Evolutionary conservation across 208 protist species (phyloP), one percentile per base, ranked within the genome.

Genomic region (Wallacemonas sp.): DNA sequence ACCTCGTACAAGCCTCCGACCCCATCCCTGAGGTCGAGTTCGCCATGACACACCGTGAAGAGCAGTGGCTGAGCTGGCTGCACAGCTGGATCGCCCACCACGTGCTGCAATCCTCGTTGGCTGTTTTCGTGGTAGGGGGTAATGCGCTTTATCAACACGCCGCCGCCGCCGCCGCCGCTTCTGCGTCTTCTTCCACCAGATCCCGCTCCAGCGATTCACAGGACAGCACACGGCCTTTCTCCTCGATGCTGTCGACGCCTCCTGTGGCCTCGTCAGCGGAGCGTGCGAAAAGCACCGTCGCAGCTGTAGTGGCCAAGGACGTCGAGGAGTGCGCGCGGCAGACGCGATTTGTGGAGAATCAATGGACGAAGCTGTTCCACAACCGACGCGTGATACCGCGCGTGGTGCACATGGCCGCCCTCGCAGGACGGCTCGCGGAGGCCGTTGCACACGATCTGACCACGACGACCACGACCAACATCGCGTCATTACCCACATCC

Each of bases 1-100:
- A 90, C 38, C 66, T 93, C 14, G 65, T 88, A 31, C 90, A 93
- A 77, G 86, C 90, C 58, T 75, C 77, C 1, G 68, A 49, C 19
- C 75, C 84, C 2, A 63, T 88, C 26, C 78, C 80, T 0, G 86
- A 95, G 67, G 89, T 93, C 0, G 79, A 90, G 63, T 90, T 91
- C 61, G 83, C 77, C 19, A 58, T 80, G 17, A 76, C 70, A 26
- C 73, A 77, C 33, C 69, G 66, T 27, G 81, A 90, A 62, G 66
- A 84, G 36, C 59, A 76, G 6, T 60, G 74, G 28, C 33, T 82
- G 1, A 70, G 71, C 24, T 73, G 77, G 33, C 58, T 92, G 45
- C 72, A 86, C 49, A 49, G 41, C 22, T 91, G 83, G 82, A 33
- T 91, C 2, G 62, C 45, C 1, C 60, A 53, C 3, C 66, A 82